Base-by-base conservation (phyloP, 2,329 filamentous ascomycete genomes). In the Fusarium verticillioides region DNA sequence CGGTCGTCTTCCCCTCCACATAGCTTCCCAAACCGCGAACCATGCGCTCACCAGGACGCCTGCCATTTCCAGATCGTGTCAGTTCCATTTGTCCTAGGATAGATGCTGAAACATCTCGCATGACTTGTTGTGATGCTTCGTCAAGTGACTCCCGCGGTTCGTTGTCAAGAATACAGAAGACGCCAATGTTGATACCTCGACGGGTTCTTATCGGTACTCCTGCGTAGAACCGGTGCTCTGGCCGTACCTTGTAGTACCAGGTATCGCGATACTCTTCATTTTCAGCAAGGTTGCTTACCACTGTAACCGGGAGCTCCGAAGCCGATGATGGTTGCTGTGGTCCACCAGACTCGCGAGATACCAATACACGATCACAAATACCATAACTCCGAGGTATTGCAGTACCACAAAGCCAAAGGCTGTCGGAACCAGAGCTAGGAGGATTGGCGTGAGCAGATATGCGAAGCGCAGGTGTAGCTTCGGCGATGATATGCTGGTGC, bases 401-500 rank as follows among this genome's bases (percentile, higher is more conserved):
- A 10, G 76, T 77, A 34, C 80, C 80, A 32, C 80, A 81, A 23
- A 81, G 75, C 71, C 74, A 77, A 2, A 82, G 75, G 21, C 57
- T 62, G 16, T 64, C n/a, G 2, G 58, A n/a, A n/a, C 44, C 66
- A 43, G 54, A 43, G 10, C 9, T 16, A 9, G 59, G 64, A 3
- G 86, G 58, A 6, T 57, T 63, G 3, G 72, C 59, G 2, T 46
- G 63, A 3, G 79, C 66, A 21, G 70, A 62, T 26, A 88, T 77
- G 2, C 81, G 82, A 18, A 84, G 77, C 4, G 80, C 79, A 6
- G 81, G 82, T 4, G 86, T 86, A 13, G 86, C 85, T 72, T 89
- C 87, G 60, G 87, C 86, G 21, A 89, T 78, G 26, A 89, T 79
- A 68, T 87, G 83, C 66, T 89, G 86, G 50, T 82, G 75, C 9